Evolutionary conservation across 2,329 filamentous ascomycete species (phyloP), one percentile per base, ranked within the genome.

Genomic region (Ophiostoma ulmi): DNA sequence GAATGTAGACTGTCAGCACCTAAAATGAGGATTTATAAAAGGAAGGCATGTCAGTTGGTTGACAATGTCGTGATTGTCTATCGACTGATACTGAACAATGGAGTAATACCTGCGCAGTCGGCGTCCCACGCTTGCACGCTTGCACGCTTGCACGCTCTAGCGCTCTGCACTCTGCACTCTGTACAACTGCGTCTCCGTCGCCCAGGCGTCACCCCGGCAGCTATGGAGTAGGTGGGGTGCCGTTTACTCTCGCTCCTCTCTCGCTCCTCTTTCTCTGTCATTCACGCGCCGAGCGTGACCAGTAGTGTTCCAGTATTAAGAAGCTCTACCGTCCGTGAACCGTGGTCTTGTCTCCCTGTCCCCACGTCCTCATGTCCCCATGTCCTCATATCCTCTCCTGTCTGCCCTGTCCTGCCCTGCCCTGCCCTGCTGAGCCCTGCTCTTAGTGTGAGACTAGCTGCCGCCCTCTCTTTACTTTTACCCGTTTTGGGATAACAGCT

Each of bases 131-230:
- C 44, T 48, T 10, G 38, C 6, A 39, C 44, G 11, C 44, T 48
- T 10, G 38, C 6, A 39, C 44, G 31, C 31, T 4, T 31, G 31
- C 31, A 31, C 31, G 31, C 31, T 31, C 31, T 31, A 31, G 31
- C 31, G 31, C 31, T 31, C 31, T 31, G 31, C 31, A 31, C 31
- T 31, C 31, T 31, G 31, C 31, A 31, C 3, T 3, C 31, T 31
- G 31, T 13, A 13, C 38, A 13, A 48, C 17, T 48, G 17, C 8
- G 1, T 48, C 44, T 48, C 8, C 44, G 69, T 70, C 69, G 69
- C 69, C 63, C 44, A 26, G 69, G 44, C 35, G 69, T 70, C 69
- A 55, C 69, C 69, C 58, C 70, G 66, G 48, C 38, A 70, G 66
- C 70, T 70, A 70, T 65, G 70, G 70, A 20, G n/a, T 13, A 20